phyloP scores from a whole-genome alignment of 176 grass and related monocot genomes.

The Eremochloa ophiuroides region DNA sequence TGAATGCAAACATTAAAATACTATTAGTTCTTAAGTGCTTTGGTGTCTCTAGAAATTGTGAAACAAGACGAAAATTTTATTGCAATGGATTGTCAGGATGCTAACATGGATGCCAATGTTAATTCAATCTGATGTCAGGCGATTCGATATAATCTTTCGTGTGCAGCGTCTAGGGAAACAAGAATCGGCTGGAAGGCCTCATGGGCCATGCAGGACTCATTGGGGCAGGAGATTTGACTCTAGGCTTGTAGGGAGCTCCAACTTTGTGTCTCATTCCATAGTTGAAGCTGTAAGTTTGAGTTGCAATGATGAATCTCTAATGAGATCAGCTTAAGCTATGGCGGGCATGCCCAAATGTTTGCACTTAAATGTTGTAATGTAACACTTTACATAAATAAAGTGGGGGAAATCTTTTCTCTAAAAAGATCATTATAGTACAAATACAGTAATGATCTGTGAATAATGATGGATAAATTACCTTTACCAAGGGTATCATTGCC shows the following conservation, averaged over 20 bases:
- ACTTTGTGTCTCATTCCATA: background rate
- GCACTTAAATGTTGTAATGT: background rate
- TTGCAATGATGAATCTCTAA: background rate
- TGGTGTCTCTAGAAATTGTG: background rate
- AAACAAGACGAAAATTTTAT: background rate
- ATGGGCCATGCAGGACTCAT: too few relatives aligned
- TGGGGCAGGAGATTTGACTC: background rate
- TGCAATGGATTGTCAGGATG: background rate
- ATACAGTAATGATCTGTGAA: background rate
- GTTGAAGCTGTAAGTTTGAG: background rate
- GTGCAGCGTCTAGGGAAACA: background rate
- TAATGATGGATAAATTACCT: conserved; percentile 22
- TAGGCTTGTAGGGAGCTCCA: background rate
- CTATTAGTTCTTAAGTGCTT: background rate
- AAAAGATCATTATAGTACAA: background rate
- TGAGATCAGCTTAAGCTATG: background rate
- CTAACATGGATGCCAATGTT: background rate
- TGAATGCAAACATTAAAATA: too few relatives aligned
- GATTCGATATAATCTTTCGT: too few relatives aligned
- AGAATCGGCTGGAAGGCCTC: background rate
- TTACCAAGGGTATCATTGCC: conserved; percentile 22
- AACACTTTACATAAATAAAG: too few relatives aligned
- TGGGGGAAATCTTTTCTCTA: background rate
- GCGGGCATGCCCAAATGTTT: background rate
- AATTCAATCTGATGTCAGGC: background rate